Percentiles rank a stretch among this genome's conserved stretches.
These are phyloP conservation scores for Acacia acuminata DNA, from an alignment of 306 rosid species.

Conservation along the genomic window DNA sequence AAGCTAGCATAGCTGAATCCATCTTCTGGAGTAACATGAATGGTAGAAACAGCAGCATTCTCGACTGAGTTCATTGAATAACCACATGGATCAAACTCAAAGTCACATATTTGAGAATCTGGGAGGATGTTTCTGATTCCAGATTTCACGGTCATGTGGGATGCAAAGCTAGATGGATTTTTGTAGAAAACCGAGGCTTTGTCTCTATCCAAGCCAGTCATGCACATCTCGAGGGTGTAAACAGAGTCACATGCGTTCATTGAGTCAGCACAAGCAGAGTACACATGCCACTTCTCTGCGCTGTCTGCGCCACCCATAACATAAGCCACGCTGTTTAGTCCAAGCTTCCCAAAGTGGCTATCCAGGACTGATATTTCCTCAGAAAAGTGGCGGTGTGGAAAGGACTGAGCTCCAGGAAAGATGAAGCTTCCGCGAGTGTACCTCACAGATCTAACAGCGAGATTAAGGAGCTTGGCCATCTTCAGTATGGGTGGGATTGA, in stretches of 20 bases:
- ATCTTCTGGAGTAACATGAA: conserved; percentile 59
- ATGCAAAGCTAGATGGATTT: conserved; percentile 43
- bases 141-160: conserved; percentile 55
- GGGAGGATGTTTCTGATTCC: conserved; percentile 73
- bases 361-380: conserved; percentile 62
- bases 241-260: conserved; percentile 25
- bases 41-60: conserved; percentile 64
- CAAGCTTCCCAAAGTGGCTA: conserved; percentile 56
- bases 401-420: conserved; percentile 67
- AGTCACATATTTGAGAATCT: conserved; percentile 61
- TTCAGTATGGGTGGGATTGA: conserved; percentile 60
- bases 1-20: conserved; percentile 77
- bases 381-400: conserved; percentile 61
- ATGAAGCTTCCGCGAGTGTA: conserved; percentile 69
- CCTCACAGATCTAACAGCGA: conserved; percentile 50
- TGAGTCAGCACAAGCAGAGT: conserved; percentile 53
- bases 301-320: conserved; percentile 50
- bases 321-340: conserved; percentile 55
- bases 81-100: conserved; percentile 72
- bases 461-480: conserved; percentile 51
- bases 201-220: conserved; percentile 63
- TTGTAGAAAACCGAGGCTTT: conserved; percentile 60
- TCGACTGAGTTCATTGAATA: conserved; percentile 71
- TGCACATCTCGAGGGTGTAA: conserved; percentile 69
- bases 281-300: conserved; percentile 66